Evolutionary conservation across 768 basidiomycete species (phyloP).

Genomic region (Saitozyma sp.): DNA sequence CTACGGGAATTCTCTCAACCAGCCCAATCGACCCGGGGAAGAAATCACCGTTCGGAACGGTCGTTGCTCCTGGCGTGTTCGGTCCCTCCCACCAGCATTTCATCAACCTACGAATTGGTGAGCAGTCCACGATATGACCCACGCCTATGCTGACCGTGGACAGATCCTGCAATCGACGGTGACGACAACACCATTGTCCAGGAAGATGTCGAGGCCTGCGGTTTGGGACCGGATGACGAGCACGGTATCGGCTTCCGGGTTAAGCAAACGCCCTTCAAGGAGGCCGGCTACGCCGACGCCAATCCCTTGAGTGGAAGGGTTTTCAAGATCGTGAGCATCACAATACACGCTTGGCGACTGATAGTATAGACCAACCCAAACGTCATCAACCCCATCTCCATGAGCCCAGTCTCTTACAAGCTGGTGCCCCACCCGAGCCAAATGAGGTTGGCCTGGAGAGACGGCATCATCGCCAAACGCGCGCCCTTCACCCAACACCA

Average conservation of each 20-base stretch:
- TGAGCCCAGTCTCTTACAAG: conserved; percentile 41
- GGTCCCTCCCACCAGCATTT: conserved; percentile 40
- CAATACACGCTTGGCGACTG: conserved; percentile 8
- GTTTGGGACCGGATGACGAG: conserved; percentile 15
- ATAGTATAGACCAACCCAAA: conserved; percentile 30
- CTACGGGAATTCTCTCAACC: conserved; percentile 47
- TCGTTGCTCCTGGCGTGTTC: conserved; percentile 40
- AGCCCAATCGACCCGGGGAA: conserved; percentile 37
- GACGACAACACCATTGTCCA: conserved; percentile 38
- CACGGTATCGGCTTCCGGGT: conserved; percentile 34
- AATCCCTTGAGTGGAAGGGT: conserved; percentile 32
- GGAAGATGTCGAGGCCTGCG: conserved; percentile 34
- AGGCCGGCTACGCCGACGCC: conserved; percentile 38
- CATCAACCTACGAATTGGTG: conserved; percentile 34
- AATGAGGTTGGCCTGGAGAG: conserved; percentile 32
- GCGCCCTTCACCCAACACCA: conserved; percentile 33
- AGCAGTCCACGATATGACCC: background rate
- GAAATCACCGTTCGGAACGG: conserved; percentile 33
- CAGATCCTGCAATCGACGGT: conserved; percentile 44
- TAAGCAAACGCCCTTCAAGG: conserved; percentile 27
- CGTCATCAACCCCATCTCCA: conserved; percentile 35
- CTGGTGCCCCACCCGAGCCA: conserved; percentile 39
- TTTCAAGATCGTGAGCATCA: conserved; percentile 29
- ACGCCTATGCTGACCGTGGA: background rate
- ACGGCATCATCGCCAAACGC: conserved; percentile 20